phyloP scores from a whole-genome alignment of 805 yeast species.

The Jamesozyma gamospora region DNA sequence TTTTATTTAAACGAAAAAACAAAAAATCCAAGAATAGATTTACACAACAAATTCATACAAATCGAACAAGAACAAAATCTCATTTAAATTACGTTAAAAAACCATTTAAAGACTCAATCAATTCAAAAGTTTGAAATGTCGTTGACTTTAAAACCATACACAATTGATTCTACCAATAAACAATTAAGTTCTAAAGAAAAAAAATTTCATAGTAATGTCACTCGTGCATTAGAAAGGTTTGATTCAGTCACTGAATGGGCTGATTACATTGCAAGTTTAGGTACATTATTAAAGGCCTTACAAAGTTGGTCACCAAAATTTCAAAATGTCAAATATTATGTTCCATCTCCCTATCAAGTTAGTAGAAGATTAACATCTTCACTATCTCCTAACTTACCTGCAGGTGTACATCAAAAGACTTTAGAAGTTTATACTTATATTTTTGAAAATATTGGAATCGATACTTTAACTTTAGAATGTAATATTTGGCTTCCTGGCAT shows the following conservation, averaged over 20 bases:
- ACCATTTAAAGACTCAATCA: too few species aligned
- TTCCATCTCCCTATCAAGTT: slow-evolving; percentile 60
- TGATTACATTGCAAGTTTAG: slow-evolving; percentile 83
- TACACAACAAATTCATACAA: too few species aligned
- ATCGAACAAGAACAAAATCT: too few species aligned
- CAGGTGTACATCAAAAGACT: slow-evolving; percentile 91
- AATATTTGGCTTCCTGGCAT: slow-evolving; percentile 85
- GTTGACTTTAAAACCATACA: slow-evolving; percentile 24
- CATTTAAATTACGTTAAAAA: too few species aligned
- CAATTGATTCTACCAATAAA: slow-evolving; percentile 22
- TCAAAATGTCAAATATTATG: slow-evolving; percentile 36
- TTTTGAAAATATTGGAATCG: slow-evolving; percentile 52
- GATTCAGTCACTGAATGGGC: slow-evolving; percentile 95
- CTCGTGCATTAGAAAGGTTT: slow-evolving; percentile 62
- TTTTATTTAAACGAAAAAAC: too few species aligned
- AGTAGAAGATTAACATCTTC: slow-evolving; percentile 71
- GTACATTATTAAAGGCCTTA: slow-evolving; percentile 66
- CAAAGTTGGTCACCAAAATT: slow-evolving; percentile 36
- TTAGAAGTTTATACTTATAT: slow-evolving; percentile 65
- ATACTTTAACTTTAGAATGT: slow-evolving; percentile 45
- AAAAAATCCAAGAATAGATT: too few species aligned
- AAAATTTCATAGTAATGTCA: slow-evolving; percentile 57
- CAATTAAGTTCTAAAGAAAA: slow-evolving; percentile 52
- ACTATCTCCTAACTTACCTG: slow-evolving; percentile 70
- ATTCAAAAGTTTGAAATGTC: slow-evolving; percentile 19